Evolutionary conservation across 2,329 filamentous ascomycete genomes (phyloP).

Genomic region (Cladosporium sp.): DNA sequence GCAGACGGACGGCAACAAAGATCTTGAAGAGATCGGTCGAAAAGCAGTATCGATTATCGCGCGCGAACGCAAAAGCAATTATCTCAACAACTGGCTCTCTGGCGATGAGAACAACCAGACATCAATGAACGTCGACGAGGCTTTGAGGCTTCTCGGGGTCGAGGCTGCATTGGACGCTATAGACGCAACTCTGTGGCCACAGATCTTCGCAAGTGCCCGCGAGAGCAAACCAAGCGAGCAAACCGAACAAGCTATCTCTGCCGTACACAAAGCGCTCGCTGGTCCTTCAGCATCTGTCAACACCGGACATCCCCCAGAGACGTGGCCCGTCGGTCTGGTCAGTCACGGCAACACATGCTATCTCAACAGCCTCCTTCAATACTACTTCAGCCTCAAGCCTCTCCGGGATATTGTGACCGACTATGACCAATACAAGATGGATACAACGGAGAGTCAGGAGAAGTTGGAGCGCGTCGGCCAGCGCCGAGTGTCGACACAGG

Average conservation of each 20-base stretch:
- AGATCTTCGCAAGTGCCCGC: constrained; percentile 29
- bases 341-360: constrained; percentile 99
- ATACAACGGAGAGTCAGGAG: constrained; percentile 64
- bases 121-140: constrained; percentile 58
- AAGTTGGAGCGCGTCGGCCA: constrained; percentile 73
- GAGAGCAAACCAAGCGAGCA: constrained; percentile 31
- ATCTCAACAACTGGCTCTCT: constrained; percentile 54
- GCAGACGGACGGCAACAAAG: constrained; percentile 54
- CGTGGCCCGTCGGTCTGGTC: constrained; percentile 77
- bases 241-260: constrained; percentile 37
- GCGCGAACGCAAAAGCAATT: constrained; percentile 56
- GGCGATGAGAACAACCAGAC: constrained; percentile 51
- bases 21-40: constrained; percentile 50
- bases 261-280: constrained; percentile 31
- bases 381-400: constrained; percentile 84
- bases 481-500: constrained; percentile 53
- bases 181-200: constrained; percentile 26
- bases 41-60: constrained; percentile 62
- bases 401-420: constrained; percentile 78
- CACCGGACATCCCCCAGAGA: constrained; percentile 25
- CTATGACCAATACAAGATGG: constrained; percentile 70
- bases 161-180: constrained; percentile 27
- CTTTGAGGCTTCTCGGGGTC: constrained; percentile 49
- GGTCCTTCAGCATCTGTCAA: constrained; percentile 4
- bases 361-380: constrained; percentile 92